Evolutionary conservation across 352 stramenopile species (phyloP).

Genomic region (Globisporangium spinosum): DNA sequence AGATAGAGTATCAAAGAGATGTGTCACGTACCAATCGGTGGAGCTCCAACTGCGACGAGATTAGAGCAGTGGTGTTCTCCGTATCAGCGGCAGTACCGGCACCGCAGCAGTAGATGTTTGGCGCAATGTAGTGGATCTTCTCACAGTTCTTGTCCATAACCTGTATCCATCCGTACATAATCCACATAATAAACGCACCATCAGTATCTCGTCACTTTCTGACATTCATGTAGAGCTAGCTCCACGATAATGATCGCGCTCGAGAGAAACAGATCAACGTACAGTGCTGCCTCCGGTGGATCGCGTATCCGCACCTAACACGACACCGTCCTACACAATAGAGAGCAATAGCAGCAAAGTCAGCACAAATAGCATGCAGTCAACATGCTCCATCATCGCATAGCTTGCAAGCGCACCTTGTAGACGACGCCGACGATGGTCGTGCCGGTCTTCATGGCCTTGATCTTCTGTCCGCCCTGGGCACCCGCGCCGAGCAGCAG

Average conservation of each 20-base stretch:
- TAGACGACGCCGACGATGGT: conserved; percentile 97
- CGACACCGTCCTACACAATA: conserved; percentile 85
- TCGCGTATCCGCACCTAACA: conserved; percentile 97
- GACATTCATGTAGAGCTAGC: no score
- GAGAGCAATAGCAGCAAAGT: neutral
- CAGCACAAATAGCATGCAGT: neutral
- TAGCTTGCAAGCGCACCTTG: conserved; percentile 44
- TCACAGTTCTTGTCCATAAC: conserved; percentile 99
- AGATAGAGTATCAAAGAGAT: neutral
- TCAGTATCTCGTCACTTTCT: neutral
- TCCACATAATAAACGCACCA: neutral
- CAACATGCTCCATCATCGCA: neutral
- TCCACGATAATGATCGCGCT: no score
- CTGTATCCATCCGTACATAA: conserved; percentile 15
- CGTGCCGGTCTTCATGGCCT: conserved; percentile 93
- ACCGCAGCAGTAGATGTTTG: conserved; percentile 99
- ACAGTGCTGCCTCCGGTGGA: conserved; percentile 92
- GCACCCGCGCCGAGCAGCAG: conserved; percentile 63
- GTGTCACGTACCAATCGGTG: conserved; percentile 84
- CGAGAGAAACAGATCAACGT: conserved; percentile 3
- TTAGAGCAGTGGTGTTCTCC: conserved; percentile 89
- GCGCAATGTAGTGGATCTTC: conserved; percentile 99
- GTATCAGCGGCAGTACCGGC: conserved; percentile 97
- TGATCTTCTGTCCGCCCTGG: conserved; percentile 52
- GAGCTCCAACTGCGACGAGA: conserved; percentile 93